Base-by-base conservation (phyloP, 2,329 filamentous ascomycete genomes). In the Malbranchea zuffiana region DNA sequence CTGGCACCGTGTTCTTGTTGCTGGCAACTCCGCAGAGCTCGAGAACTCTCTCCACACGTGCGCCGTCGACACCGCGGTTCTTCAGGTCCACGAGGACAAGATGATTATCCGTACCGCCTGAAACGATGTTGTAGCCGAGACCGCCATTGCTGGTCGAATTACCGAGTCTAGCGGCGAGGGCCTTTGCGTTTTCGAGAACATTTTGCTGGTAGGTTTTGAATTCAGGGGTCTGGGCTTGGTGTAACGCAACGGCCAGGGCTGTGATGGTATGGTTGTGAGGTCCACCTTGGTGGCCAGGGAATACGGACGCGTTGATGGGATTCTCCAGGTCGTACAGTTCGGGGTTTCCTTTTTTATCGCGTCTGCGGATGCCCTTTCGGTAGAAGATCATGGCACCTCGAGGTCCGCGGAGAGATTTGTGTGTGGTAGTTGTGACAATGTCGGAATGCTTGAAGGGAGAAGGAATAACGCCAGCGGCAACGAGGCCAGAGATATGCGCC, bases 351-450 rank as follows among this genome's bases (percentile, higher is more conserved):
- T 82, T 79, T 75, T 95, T 95, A 59, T 96, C 84, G 37, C 81
- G 81, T 55, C 81, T 85, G 56, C 88, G 82, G 44, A 95, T 80
- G 46, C 90, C 90, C 72, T 93, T 95, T 66, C 90, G 84, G 79
- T 87, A 98, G 77, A 98, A 98, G 69, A 98, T 98, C 90, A 98
- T 98, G 60, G 90, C 90, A 56, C 90, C 90, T 61, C 90, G 85
- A 42, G 90, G 90, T 42, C 90, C 90, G 65, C 90, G 86, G 51
- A 98, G 82, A 39, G 87, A 95, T 75, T 98, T 98, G 78, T 98
- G 90, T 31, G 90, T 98, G 45, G 90, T 98, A 46, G 90, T 98
- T 46, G 90, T 98, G 52, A 98, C 90, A 40, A 98, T 81, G 59
- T 98, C 90, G 49, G 90, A 88, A 62, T 93, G 71, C 46, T 77